Evolutionary conservation across 495 filamentous ascomycete species (phyloP), one percentile per base, ranked within the genome.

Genomic region (Barbatosphaeria neglecta): DNA sequence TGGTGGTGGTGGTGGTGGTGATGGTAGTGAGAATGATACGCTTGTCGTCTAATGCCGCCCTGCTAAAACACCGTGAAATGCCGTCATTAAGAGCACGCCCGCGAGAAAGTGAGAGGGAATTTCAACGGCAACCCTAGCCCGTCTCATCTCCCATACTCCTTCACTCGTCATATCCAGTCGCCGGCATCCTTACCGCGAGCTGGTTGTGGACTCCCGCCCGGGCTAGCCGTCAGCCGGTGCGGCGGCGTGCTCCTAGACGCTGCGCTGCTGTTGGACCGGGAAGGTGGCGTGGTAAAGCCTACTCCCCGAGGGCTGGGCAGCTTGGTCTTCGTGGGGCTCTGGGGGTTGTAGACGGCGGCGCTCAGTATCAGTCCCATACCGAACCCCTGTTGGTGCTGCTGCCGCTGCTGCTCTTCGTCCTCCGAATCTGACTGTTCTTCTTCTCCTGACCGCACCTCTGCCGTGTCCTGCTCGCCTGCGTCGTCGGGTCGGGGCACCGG

Each of bases 281-380:
- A 28, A 2, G 19, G 35, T 1, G 54, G 53, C 27, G 57, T 40
- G 33, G 22, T 63, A 53, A 70, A 70, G 19, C 67, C 67, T 20
- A 70, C 68, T 6, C 68, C 68, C 41, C 49, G 64, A 13, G 68
- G 67, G 33, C 68, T 71, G 6, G 69, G 62, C 0, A 69, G 52
- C 49, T 63, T 73, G 18, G 54, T 48, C 41, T 63, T 70, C 19
- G 55, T 67, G 2, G 68, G 67, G 22, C 62, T 70, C 0, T 55
- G 50, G 2, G 66, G 67, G 37, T 55, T 54, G 44, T 72, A 73
- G 41, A 71, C 59, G 2, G 56, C 61, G 1, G 70, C 63, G 16
- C 55, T 69, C 8, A 73, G n/a, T 18, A 19, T n/a, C n/a, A n/a
- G n/a, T n/a, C n/a, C n/a, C n/a, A n/a, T n/a, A n/a, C n/a, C n/a